Base-by-base conservation (phyloP, 805 yeast species). In the Candida ascalaphidarum region DNA sequence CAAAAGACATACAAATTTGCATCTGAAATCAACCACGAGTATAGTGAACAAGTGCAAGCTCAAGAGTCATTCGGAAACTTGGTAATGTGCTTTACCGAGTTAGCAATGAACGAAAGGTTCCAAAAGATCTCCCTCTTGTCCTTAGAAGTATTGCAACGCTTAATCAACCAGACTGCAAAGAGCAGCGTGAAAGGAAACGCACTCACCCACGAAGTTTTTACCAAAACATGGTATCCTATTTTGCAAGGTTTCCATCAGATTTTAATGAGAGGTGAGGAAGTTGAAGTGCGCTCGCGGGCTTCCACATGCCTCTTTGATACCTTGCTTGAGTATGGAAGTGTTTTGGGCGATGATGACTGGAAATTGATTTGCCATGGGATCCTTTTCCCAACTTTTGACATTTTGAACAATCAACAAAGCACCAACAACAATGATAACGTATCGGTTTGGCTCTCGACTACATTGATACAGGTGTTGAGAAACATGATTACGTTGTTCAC, bases 371-470 rank as follows among this genome's bases (percentile, higher is more conserved):
- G 95, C 48, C 68, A 72, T 11, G 71, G 81, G 40, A 63, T 92
- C 30, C 56, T 92, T 34, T 86, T 89, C 67, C 98, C 97, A 2
- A 85, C 92, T 11, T 92, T 92, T 55, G 75, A 77, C 12, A 81
- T 85, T 5, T 65, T 92, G 40, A 74, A 80, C 29, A 71, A 72
- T 23, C 81, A 77, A 44, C 82, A 92, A 77, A 81, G 77, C 39
- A 68, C 79, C 31, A 44, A 41, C 32, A 71, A 71, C 35, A 74
- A 74, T 33, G 74, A 71, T 38, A 74, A 71, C 39, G 55, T 85
- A 41, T 83, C 95, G 26, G 94, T 94, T 10, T 92, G 99, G 99
- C 61, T 92, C 26, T 85, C 96, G 0, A 88, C 98, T 0, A 92
- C 99, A 1, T 69, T 92, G 54, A 86, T 94, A 37, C 98, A 92